These are phyloP conservation scores for Hypoxylon perforatum DNA, from an alignment of 495 filamentous ascomycete genomes.

Conservation along the genomic window DNA sequence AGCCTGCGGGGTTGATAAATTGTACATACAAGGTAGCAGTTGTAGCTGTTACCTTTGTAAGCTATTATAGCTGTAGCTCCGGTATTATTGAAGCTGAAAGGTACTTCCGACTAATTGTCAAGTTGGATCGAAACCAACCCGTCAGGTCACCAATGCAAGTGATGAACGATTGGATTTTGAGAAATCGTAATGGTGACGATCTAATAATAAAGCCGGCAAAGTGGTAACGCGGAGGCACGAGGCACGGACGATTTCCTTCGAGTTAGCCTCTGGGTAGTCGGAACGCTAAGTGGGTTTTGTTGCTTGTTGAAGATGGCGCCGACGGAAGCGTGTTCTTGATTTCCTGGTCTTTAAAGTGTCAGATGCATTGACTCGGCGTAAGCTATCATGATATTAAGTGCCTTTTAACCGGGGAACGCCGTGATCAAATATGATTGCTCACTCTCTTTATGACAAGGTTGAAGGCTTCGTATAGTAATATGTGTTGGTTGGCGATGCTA, in stretches of 20 bases:
- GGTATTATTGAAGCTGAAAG: constrained; percentile 10
- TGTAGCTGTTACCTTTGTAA: background rate
- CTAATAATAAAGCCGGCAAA: constrained; percentile 24
- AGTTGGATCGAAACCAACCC: background rate
- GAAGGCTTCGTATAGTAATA: constrained; percentile 11
- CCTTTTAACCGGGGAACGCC: constrained; percentile 16
- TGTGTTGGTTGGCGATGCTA: constrained; percentile 22
- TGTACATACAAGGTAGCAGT: no score
- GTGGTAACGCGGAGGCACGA: background rate
- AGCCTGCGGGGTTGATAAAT: constrained; percentile 33
- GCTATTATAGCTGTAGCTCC: no score
- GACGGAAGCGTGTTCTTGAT: constrained; percentile 8
- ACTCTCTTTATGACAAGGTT: constrained; percentile 19
- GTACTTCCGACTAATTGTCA: background rate
- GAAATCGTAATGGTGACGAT: constrained; percentile 26
- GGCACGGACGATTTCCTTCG: constrained; percentile 19
- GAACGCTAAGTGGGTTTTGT: constrained; percentile 32
- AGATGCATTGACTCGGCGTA: constrained; percentile 28
- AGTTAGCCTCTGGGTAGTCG: constrained; percentile 34
- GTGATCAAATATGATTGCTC: constrained; percentile 25
- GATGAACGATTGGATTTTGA: constrained; percentile 6
- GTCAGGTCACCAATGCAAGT: background rate
- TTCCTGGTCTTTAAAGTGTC: constrained; percentile 12
- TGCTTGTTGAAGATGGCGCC: constrained; percentile 36
- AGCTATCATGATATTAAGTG: constrained; percentile 17